phyloP scores from a whole-genome alignment of 768 basidiomycete genomes.

The Terana coerulea region DNA sequence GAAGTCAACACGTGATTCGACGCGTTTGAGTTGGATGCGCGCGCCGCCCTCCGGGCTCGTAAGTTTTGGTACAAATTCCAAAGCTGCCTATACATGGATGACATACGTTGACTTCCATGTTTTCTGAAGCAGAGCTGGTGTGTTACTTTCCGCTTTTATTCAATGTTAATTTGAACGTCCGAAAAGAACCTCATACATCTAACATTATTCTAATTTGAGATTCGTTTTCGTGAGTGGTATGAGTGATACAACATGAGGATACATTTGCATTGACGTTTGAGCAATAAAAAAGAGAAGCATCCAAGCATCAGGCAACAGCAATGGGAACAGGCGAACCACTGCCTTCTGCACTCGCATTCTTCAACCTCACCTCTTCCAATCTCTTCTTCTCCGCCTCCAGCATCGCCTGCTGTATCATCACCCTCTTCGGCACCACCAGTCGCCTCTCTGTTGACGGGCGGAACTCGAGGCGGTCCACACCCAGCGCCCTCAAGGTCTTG shows the following conservation, averaged over 20 bases:
- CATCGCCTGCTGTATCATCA: slow-evolving; percentile 45
- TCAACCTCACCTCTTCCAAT: slow-evolving; percentile 21
- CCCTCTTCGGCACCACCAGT: slow-evolving; percentile 43
- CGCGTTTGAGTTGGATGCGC: too few relatives aligned
- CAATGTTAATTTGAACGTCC: too few relatives aligned
- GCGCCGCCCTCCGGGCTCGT: too few relatives aligned
- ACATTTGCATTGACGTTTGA: too few relatives aligned
- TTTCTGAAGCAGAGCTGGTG: too few relatives aligned
- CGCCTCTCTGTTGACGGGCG: slow-evolving; percentile 44
- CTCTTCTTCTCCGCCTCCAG: slow-evolving; percentile 44
- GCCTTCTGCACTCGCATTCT: neutral
- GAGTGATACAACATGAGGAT: too few relatives aligned
- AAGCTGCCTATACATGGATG: slow-evolving; percentile 45
- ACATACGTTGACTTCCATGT: slow-evolving; percentile 31
- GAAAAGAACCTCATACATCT: too few relatives aligned
- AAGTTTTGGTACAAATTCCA: slow-evolving; percentile 44
- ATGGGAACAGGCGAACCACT: slow-evolving; percentile 1
- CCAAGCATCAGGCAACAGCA: slow-evolving; percentile 11
- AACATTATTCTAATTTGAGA: too few relatives aligned
- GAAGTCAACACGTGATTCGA: too few relatives aligned
- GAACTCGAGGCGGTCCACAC: slow-evolving; percentile 41
- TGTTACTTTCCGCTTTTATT: too few relatives aligned
- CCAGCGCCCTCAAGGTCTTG: slow-evolving; percentile 31
- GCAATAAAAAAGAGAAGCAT: too few relatives aligned
- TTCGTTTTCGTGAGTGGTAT: too few relatives aligned